These are phyloP conservation scores for Sclerotinia spermophila DNA, from an alignment of 2,329 filamentous ascomycete genomes.

Conservation along the genomic window DNA sequence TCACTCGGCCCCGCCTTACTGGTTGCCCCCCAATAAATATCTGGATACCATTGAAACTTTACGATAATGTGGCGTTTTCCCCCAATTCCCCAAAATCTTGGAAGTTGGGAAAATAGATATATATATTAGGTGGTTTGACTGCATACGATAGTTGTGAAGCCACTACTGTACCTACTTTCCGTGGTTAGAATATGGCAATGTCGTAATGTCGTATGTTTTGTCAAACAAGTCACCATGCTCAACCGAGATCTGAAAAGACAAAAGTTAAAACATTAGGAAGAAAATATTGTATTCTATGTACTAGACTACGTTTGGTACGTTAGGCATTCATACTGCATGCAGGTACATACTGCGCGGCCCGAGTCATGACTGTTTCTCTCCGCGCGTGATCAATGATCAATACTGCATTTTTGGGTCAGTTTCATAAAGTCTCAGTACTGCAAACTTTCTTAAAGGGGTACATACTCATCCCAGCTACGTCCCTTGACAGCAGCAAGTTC, in stretches of 20 bases:
- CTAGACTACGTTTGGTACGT: constrained; percentile 19
- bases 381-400: constrained; percentile 37
- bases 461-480: constrained; percentile 82
- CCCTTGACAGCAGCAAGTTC: constrained; percentile 84
- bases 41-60: constrained; percentile 9
- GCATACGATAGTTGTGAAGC: background rate
- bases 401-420: constrained; percentile 33
- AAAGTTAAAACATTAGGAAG: constrained; percentile 1
- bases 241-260: constrained; percentile 17
- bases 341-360: constrained; percentile 23
- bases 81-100: constrained; percentile 13
- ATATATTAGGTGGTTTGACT: background rate
- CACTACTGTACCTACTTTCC: background rate
- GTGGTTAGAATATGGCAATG: background rate
- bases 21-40: constrained; percentile 4
- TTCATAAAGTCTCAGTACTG: constrained; percentile 28
- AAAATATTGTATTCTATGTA: constrained; percentile 11
- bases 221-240: constrained; percentile 19
- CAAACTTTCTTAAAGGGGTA: constrained; percentile 26
- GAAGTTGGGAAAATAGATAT: constrained; percentile 12
- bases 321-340: constrained; percentile 21
- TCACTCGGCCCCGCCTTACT: constrained; percentile 12
- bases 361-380: constrained; percentile 19
- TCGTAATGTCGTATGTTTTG: constrained; percentile 16
- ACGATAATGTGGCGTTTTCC: constrained; percentile 4